Percentiles rank a stretch among this genome's conserved stretches.
Conservation (phyloP, 441 rosid species). For the Adansonia grandidieri region DNA sequence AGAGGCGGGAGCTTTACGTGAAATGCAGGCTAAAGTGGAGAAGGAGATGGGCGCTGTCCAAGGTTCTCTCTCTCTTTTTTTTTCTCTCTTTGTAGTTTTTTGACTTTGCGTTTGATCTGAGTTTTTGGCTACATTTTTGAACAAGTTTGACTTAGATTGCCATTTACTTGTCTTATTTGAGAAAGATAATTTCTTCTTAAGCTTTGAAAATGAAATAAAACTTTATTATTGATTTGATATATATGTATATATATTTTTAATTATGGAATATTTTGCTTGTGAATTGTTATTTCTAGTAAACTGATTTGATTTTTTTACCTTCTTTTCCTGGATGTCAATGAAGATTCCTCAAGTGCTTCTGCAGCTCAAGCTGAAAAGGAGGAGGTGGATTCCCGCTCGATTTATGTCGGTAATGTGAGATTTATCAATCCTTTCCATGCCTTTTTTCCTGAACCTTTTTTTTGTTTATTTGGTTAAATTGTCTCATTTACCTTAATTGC, state of each 20-base stretch:
- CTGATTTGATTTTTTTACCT: conserved; percentile 10
- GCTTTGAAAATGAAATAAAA: not conserved
- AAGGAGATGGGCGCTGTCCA: conserved; percentile 80
- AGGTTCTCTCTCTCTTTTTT: conserved; percentile 39
- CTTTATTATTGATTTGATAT: not conserved
- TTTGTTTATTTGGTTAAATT: not conserved
- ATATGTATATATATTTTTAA: not conserved
- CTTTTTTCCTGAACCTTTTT: not conserved
- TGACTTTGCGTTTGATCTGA: conserved; percentile 15
- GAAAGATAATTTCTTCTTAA: not conserved
- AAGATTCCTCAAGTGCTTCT: conserved; percentile 62
- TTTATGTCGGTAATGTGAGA: conserved; percentile 84
- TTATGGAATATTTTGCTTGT: not conserved
- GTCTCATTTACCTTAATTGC: not conserved
- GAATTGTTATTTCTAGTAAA: conserved; percentile 20
- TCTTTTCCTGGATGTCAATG: conserved; percentile 26
- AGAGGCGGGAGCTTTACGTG: conserved; percentile 81
- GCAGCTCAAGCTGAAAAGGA: conserved; percentile 70
- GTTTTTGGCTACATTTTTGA: not conserved
- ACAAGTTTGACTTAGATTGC: not conserved
- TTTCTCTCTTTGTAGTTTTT: no score
- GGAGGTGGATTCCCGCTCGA: conserved; percentile 76
- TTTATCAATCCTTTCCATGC: conserved; percentile 29
- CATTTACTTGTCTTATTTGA: not conserved
- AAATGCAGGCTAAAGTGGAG: conserved; percentile 87